Percentiles rank a stretch among this genome's conserved stretches.
Evolutionary conservation across 805 yeast genomes (phyloP).

Genomic region (Peterozyma toletana): DNA sequence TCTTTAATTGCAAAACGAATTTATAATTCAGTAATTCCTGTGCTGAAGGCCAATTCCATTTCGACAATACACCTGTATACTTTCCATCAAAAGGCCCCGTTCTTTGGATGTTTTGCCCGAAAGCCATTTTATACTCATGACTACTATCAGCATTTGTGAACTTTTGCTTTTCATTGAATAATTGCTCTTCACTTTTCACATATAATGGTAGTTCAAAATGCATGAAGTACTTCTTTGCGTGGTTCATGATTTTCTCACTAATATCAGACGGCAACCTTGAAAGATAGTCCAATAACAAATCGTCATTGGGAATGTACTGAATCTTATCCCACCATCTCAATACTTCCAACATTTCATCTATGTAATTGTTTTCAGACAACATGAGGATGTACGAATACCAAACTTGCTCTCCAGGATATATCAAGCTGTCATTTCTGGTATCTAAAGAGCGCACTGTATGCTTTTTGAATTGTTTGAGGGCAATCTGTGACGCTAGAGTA

Average conservation of each 20-base stretch:
- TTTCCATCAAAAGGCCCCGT: no score
- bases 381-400: constrained; percentile 3
- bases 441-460: constrained; percentile 2
- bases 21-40: background rate
- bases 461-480: background rate
- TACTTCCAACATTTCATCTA: constrained; percentile 1
- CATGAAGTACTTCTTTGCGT: background rate
- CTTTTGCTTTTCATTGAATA: background rate
- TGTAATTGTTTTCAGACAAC: background rate
- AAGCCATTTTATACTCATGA: no score
- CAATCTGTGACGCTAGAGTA: background rate
- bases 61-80: background rate
- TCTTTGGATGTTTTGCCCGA: no score
- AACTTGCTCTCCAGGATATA: background rate
- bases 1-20: no score
- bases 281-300: constrained; percentile 1
- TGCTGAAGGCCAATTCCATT: background rate
- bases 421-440: background rate
- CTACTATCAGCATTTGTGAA: no score
- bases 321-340: constrained; percentile 2
- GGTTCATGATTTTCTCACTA: constrained; percentile 4
- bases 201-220: background rate
- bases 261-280: background rate
- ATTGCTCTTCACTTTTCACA: background rate
- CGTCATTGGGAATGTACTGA: constrained; percentile 1